Evolutionary conservation across 2,329 filamentous ascomycete species (phyloP), one percentile per base, ranked within the genome.

Genomic region (Aphanoascus verrucosus): DNA sequence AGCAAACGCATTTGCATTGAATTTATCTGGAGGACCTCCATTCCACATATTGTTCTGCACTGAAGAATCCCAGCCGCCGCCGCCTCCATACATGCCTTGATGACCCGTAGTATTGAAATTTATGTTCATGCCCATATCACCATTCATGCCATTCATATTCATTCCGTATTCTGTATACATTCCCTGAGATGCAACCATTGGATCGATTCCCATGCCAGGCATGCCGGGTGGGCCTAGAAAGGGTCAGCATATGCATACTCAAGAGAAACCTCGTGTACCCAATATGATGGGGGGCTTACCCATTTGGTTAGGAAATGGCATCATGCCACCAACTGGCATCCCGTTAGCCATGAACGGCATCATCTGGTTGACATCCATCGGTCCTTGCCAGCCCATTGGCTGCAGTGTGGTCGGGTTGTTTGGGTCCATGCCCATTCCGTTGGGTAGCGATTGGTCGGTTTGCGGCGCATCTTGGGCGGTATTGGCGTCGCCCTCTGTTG

Each of bases 71-170:
- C 84, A 88, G 77, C 83, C n/a, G n/a, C n/a, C n/a, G n/a, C n/a
- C n/a, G n/a, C n/a, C 84, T 80, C 83, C 81, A 80, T 84, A 83
- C 78, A 82, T 79, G 70, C 81, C 80, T 65, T 74, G 68, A 60
- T 74, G 68, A 60, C 72, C 71, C 64, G 69, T 69, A 67, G 69
- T 69, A 67, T 75, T 72, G 63, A 69, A 75, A 62, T 66, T 69
- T 78, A 86, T 80, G 68, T 80, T 78, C 85, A 91, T 87, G 71
- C 80, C 84, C 82, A 86, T 84, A 76, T 82, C 79, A 77, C 80
- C 63, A 61, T 63, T 84, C 83, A 87, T 86, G 71, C 85, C 86
- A 77, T 90, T 86, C 87, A 94, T 93, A 70, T 79, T 79, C 85
- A 91, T 88, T 61, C 71, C 71, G 64, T 72, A 74, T 54, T 69